phyloP scores from a whole-genome alignment of 2,329 filamentous ascomycete species.

The Hypoxylon sp. region DNA sequence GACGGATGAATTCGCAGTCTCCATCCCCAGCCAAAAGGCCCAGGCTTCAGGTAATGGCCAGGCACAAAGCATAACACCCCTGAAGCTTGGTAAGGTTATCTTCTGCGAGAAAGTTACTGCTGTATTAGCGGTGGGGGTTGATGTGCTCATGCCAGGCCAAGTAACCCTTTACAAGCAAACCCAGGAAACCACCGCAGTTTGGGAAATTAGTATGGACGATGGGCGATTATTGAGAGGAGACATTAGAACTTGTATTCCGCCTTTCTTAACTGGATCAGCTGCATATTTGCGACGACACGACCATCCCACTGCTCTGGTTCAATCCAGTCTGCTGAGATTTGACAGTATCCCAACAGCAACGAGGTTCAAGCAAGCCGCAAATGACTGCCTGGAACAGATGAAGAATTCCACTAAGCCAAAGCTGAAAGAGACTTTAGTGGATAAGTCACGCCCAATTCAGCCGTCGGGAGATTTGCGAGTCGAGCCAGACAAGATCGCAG shows the following conservation, averaged over 20 bases:
- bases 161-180: conserved; percentile 38
- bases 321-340: not conserved
- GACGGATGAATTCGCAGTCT: not conserved
- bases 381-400: not conserved
- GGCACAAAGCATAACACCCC: not conserved
- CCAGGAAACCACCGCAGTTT: conserved; percentile 27
- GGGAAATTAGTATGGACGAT: conserved; percentile 17
- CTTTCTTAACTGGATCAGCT: not conserved
- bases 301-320: not conserved
- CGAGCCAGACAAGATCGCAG: not conserved
- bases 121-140: not conserved
- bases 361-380: not conserved
- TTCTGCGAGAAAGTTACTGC: conserved; percentile 19
- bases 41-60: not conserved
- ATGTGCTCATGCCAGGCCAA: not conserved
- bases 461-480: not conserved
- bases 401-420: not conserved
- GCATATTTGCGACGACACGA: conserved; percentile 1
- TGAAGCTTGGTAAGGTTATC: conserved; percentile 7
- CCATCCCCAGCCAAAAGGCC: not conserved
- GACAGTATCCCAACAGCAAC: not conserved
- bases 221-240: conserved; percentile 38
- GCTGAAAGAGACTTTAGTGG: not conserved
- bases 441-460: not conserved
- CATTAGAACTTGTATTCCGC: conserved; percentile 36